phyloP scores from a whole-genome alignment of 1,284 basidiomycete genomes.

The Microbotryum saponariae region DNA sequence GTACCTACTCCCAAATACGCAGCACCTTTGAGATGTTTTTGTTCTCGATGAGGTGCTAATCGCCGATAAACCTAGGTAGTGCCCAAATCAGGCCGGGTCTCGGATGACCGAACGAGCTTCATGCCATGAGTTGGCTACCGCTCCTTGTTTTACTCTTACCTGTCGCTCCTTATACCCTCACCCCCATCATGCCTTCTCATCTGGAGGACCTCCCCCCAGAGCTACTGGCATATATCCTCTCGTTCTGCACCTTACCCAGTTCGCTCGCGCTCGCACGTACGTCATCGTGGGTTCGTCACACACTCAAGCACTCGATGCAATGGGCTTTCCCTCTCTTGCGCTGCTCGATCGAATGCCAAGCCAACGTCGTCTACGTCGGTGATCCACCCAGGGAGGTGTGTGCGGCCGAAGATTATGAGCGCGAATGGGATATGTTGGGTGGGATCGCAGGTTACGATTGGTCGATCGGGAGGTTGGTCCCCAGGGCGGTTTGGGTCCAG shows the following conservation, averaged over 20 bases:
- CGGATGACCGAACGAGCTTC: too few species aligned
- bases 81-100: too few species aligned
- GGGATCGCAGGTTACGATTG: background rate
- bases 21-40: too few species aligned
- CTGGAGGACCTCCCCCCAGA: background rate
- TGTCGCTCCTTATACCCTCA: too few species aligned
- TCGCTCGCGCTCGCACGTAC: background rate
- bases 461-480: background rate
- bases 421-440: background rate
- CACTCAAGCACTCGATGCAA: background rate
- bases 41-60: too few species aligned
- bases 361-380: background rate
- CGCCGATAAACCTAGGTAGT: too few species aligned
- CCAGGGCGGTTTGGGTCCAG: background rate
- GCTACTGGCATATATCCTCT: background rate
- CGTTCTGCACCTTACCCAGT: background rate
- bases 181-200: too few species aligned
- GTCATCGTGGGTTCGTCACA: background rate
- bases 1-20: too few species aligned
- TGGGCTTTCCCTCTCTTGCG: background rate
- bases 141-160: too few species aligned
- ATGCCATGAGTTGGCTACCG: too few species aligned
- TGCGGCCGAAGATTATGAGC: too few species aligned
- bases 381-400: background rate
- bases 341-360: background rate